Conservation (phyloP, 2,329 filamentous ascomycete species). For the Chaetoscypha palmicola region DNA sequence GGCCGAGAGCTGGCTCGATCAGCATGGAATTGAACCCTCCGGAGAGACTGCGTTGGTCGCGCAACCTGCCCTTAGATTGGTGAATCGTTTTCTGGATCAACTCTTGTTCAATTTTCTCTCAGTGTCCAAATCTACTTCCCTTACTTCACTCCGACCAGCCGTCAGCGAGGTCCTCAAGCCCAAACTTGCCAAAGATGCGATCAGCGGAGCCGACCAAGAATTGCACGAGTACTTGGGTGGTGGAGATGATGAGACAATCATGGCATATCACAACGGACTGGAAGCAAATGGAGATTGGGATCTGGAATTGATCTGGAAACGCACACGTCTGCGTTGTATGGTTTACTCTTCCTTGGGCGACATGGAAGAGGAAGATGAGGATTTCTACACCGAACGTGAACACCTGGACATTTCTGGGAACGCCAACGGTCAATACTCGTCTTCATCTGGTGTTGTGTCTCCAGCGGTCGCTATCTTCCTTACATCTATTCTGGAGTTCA, state of each 20-base stretch:
- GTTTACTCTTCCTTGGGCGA: slow-evolving; percentile 95
- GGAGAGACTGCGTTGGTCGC: slow-evolving; percentile 68
- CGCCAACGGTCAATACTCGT: slow-evolving; percentile 49
- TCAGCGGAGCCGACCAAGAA: slow-evolving; percentile 78
- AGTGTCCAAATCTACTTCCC: slow-evolving; percentile 67
- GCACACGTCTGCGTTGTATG: slow-evolving; percentile 90
- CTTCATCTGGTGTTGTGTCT: slow-evolving; percentile 61
- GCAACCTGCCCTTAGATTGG: slow-evolving; percentile 61
- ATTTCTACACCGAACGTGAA: slow-evolving; percentile 77
- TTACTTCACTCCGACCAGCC: slow-evolving; percentile 70
- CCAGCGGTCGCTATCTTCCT: slow-evolving; percentile 93
- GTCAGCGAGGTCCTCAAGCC: slow-evolving; percentile 83
- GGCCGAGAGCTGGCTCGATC: slow-evolving; percentile 61
- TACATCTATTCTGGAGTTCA: slow-evolving; percentile 87
- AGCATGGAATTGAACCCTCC: slow-evolving; percentile 57
- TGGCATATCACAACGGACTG: slow-evolving; percentile 45
- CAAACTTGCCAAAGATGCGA: slow-evolving; percentile 77
- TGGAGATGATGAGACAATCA: slow-evolving; percentile 65
- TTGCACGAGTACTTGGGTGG: slow-evolving; percentile 80
- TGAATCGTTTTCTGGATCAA: slow-evolving; percentile 92
- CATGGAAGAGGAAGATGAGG: slow-evolving; percentile 96
- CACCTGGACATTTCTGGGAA: slow-evolving; percentile 53
- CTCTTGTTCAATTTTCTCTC: slow-evolving; percentile 87
- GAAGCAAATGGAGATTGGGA: slow-evolving; percentile 64
- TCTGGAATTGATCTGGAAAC: slow-evolving; percentile 88